phyloP scores from a whole-genome alignment of 2,329 filamentous ascomycete species.

The Calonectria multiphialidica region DNA sequence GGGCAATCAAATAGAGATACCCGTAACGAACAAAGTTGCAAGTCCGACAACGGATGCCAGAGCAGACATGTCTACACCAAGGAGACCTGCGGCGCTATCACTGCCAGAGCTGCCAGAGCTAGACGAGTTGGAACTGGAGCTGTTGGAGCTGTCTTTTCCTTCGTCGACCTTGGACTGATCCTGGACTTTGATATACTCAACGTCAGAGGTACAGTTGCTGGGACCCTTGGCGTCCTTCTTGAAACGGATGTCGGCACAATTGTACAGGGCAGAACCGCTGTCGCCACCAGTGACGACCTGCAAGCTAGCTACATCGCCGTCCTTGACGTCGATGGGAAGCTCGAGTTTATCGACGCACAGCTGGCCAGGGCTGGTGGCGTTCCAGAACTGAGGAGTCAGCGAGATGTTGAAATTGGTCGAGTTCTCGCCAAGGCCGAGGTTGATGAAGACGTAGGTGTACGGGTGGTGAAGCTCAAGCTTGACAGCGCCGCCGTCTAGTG shows the following conservation, averaged over 20 bases:
- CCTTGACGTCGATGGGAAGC: constrained; percentile 65
- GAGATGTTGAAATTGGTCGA: constrained; percentile 77
- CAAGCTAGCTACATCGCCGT: constrained; percentile 74
- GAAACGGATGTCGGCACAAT: constrained; percentile 82
- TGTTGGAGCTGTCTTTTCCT: constrained; percentile 19
- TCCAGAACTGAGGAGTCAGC: constrained; percentile 70
- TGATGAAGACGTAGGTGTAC: constrained; percentile 66
- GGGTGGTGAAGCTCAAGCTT: constrained; percentile 63
- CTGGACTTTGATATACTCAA: constrained; percentile 57
- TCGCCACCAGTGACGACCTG: constrained; percentile 77
- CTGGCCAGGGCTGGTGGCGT: constrained; percentile 69
- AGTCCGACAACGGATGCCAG: constrained; percentile 54
- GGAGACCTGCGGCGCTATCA: constrained; percentile 37
- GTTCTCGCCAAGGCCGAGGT: constrained; percentile 63
- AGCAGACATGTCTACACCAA: constrained; percentile 41
- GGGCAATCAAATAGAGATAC: constrained; percentile 48
- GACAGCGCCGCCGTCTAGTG: constrained; percentile 61
- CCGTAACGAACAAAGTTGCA: constrained; percentile 52
- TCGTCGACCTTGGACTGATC: constrained; percentile 41
- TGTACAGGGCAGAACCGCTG: constrained; percentile 73
- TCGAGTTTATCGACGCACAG: constrained; percentile 74
- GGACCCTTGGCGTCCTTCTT: constrained; percentile 61
- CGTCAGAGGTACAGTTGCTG: constrained; percentile 50
- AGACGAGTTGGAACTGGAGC: constrained; percentile 30
- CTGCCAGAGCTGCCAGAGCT: constrained; percentile 29